These are phyloP conservation scores for Saccharomyces uvarum DNA, from an alignment of 1,139 yeast species.

Conservation along the genomic window DNA sequence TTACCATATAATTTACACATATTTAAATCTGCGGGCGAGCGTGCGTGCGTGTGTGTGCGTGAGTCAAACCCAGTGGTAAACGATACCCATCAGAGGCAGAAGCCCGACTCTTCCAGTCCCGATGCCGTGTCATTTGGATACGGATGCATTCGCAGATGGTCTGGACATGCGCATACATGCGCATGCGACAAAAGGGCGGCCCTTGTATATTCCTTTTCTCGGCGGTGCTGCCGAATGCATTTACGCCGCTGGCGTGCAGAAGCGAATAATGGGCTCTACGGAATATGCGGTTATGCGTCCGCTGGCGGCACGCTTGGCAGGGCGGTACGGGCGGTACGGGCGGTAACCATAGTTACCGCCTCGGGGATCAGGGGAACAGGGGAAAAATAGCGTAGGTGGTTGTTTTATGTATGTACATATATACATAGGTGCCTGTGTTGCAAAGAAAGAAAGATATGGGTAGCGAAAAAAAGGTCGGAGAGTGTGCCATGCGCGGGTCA, in stretches of 20 bases:
- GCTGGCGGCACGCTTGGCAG: neutral
- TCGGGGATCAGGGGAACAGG: neutral
- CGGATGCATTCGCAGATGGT: neutral
- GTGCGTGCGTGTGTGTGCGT: neutral
- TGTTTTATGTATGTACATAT: neutral
- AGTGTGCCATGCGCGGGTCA: constrained; percentile 1
- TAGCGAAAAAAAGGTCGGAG: neutral
- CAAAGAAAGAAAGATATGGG: neutral
- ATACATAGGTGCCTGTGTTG: neutral
- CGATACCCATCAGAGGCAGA: neutral
- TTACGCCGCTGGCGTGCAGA: neutral
- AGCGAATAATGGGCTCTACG: neutral
- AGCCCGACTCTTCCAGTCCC: neutral
- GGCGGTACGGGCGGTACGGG: neutral
- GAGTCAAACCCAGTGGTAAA: constrained; percentile 1
- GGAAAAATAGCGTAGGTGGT: no score
- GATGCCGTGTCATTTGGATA: neutral
- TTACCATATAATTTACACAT: neutral
- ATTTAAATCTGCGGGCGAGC: neutral
- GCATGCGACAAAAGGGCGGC: neutral
- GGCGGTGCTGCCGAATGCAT: constrained; percentile 1
- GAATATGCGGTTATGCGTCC: constrained; percentile 1
- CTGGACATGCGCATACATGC: neutral
- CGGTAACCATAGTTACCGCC: neutral
- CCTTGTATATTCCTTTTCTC: neutral